Percentiles rank a stretch among this genome's conserved stretches.
Conservation (phyloP, 169 alveolate genomes). For the Amoebophrya sp. region DNA sequence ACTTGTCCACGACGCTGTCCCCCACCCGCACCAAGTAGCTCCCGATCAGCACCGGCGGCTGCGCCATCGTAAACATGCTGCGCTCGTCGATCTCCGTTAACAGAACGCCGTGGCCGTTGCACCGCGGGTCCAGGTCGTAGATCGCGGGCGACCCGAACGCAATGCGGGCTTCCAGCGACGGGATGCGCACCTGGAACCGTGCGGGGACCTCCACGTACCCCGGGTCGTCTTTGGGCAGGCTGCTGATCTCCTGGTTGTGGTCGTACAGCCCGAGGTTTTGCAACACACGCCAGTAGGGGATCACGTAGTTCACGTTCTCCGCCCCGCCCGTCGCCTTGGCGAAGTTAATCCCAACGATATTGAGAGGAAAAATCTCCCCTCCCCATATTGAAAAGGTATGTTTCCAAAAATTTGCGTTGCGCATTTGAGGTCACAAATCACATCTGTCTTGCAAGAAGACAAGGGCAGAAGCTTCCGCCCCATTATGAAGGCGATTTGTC, state of each 20-base stretch:
- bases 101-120: background rate
- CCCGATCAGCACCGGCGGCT: background rate
- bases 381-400: no score
- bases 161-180: background rate
- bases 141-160: background rate
- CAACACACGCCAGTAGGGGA: background rate
- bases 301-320: constrained; percentile 8
- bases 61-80: background rate
- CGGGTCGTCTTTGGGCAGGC: no score
- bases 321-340: background rate
- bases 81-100: background rate
- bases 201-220: no score
- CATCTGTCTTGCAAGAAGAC: no score
- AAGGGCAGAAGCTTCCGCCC: no score
- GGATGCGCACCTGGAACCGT: background rate
- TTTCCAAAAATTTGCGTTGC: no score
- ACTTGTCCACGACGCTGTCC: background rate
- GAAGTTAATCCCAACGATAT: background rate
- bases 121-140: background rate
- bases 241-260: background rate
- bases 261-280: background rate
- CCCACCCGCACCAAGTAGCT: background rate
- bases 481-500: no score
- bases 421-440: no score
- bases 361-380: no score